A percentile compares a stretch with the other conserved stretches of the same genome.
Evolutionary conservation across 1,284 basidiomycete species (phyloP).

Genomic region (Sparassis latifolia): DNA sequence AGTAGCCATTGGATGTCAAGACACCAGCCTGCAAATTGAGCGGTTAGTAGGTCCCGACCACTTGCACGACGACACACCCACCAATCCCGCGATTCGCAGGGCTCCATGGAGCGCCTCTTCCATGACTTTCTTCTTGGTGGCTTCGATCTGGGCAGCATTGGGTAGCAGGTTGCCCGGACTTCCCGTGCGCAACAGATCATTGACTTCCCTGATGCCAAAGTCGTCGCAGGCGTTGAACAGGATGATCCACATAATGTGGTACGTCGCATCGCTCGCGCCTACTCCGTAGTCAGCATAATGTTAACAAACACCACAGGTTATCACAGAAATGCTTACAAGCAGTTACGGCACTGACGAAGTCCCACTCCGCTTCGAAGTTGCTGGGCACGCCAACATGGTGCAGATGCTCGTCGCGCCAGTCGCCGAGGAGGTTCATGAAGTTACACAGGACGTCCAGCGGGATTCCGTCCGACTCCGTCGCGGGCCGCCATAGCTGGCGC

Average conservation of each 20-base stretch:
- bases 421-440: slow-evolving; percentile 54
- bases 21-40: slow-evolving; percentile 53
- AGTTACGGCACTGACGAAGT: slow-evolving; percentile 78
- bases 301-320: background rate
- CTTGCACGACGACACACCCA: slow-evolving; percentile 28
- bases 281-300: slow-evolving; percentile 3
- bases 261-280: slow-evolving; percentile 83
- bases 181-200: slow-evolving; percentile 36
- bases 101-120: slow-evolving; percentile 83
- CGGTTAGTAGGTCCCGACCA: background rate
- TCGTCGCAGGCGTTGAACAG: slow-evolving; percentile 77
- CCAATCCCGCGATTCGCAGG: slow-evolving; percentile 79
- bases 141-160: slow-evolving; percentile 50
- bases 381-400: slow-evolving; percentile 77
- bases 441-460: slow-evolving; percentile 54
- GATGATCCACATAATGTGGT: slow-evolving; percentile 86
- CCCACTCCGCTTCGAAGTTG: slow-evolving; percentile 81
- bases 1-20: slow-evolving; percentile 76
- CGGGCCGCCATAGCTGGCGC: slow-evolving; percentile 71
- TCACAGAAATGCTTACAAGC: slow-evolving; percentile 44
- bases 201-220: slow-evolving; percentile 72
- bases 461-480: slow-evolving; percentile 70
- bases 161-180: slow-evolving; percentile 30
- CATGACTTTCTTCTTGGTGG: slow-evolving; percentile 59
- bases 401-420: slow-evolving; percentile 77